Evolutionary conservation across 257 asterid genomes (phyloP), one percentile per base, ranked within the genome.

Genomic region (Perilla frutescens): DNA sequence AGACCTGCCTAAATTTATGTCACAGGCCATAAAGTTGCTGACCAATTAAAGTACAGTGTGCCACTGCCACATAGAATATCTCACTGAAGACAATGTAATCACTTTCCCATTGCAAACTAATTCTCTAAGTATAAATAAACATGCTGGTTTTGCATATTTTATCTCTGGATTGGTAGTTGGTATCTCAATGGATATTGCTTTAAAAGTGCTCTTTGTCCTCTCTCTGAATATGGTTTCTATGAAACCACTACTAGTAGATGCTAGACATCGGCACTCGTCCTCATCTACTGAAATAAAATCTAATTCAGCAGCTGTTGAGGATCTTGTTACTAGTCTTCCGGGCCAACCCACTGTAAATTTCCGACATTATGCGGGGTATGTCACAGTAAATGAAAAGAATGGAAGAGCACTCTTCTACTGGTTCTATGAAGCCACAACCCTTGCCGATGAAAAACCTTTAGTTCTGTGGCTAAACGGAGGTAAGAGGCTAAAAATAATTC

Each of bases 381-480:
- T 88, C 61, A 88, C 87, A 0, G 96, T 92, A 0, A 82, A 88
- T 63, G 84, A 90, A 71, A 76, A 72, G 10, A 81, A 85, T 4
- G 96, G 92, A 72, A 86, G 97, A 72, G 83, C 93, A 49, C 93
- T 92, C 29, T 92, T 92, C 72, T 92, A 92, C 80, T 93, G 98
- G 98, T 91, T 93, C 78, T 89, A 85, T 44, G 96, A 93, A 84
- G 90, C 93, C 74, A 66, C 81, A 12, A 70, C 72, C 55, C 81
- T 66, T 2, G 80, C 97, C 49, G 79, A 76, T 32, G 70, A 87
- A 57, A 93, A 91, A 81, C 97, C 98, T 83, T 67, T 93, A 76
- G 91, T 93, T 6, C 92, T 93, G 31, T 93, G 98, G 98, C 89
- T 93, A 32, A 93, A 91, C 70, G 97, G 98, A 89, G 98, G 98